Evolutionary conservation across 805 yeast genomes (phyloP).

Genomic region (Saccharomyces kudriavzevii): DNA sequence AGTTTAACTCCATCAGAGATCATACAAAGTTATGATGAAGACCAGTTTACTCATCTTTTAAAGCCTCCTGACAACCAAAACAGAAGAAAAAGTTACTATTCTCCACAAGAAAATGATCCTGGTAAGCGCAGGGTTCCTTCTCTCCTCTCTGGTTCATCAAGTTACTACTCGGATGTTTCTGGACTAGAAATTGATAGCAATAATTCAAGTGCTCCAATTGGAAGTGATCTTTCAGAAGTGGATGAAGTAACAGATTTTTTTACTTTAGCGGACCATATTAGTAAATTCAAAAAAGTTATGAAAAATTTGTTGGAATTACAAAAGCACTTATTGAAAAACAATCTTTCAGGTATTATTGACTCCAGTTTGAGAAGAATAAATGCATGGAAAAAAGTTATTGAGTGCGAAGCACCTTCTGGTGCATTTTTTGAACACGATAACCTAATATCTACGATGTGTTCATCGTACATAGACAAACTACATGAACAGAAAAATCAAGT

Average conservation of each 20-base stretch:
- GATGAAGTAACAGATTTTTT: neutral
- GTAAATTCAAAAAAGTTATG: constrained; percentile 16
- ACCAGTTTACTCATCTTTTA: neutral
- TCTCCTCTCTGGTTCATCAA: constrained; percentile 3
- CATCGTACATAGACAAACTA: constrained; percentile 23
- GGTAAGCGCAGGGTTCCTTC: neutral
- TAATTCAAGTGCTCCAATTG: neutral
- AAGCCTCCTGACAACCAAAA: neutral
- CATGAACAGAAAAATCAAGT: constrained; percentile 22
- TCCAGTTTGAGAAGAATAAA: constrained; percentile 13
- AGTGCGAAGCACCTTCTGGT: constrained; percentile 9
- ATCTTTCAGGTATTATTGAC: constrained; percentile 16
- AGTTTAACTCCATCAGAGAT: constrained; percentile 25
- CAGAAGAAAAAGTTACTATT: neutral
- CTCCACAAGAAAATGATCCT: neutral
- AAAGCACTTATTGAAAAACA: constrained; percentile 12
- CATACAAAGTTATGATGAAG: constrained; percentile 20
- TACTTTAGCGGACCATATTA: constrained; percentile 18
- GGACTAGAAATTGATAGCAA: neutral
- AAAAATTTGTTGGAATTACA: constrained; percentile 15
- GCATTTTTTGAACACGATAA: constrained; percentile 8
- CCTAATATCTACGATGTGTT: constrained; percentile 22
- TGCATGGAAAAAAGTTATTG: constrained; percentile 27
- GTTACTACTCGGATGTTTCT: constrained; percentile 2
- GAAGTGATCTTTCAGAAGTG: neutral